Base-by-base conservation (phyloP, 345 rosid genomes). In the Schrenkiella parvula region DNA sequence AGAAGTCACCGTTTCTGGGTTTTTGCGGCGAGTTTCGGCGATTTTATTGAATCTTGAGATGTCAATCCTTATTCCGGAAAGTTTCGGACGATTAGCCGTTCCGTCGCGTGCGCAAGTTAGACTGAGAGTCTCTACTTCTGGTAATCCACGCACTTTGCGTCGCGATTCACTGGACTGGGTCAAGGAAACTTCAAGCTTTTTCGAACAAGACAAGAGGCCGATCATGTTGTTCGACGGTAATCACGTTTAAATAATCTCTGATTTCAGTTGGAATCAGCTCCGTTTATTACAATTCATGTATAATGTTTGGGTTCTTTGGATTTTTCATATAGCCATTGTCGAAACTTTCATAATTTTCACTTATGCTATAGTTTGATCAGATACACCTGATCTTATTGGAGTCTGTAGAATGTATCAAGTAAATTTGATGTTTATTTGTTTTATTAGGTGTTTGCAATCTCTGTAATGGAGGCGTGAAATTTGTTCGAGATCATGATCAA, bases 191-290 rank as follows among this genome's bases (percentile, higher is more conserved):
- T 80, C 86, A 32, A 78, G 84, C 82, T 90, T 81, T 74, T 93
- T 93, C 63, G 84, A 90, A 31, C 75, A 66, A 46, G 97, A 90
- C 73, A 74, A 88, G 11, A 82, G 97, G 64, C 96, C 98, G 46
- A 88, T 93, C 82, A 90, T 88, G 95, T 70, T 93, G 64, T 88
- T 88, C 47, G 98, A 93, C 19, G 97, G 98, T 90, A 81, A 52
- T 46, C 51, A 25, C 14, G 6, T n/a, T 66, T 37, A 31, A 39
- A 0, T 8, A 51, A 23, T 42, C 47, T 12, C 43, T 26, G 0
- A 48, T 19, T 38, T 18, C 64, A 58, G 10, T 12, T 54, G 0
- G 0, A 5, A 38, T 8, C 6, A 1, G 8, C 7, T 18, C 4
- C 26, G 4, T 18, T 47, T 62, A 44, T 37, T 43, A 26, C 9